Percentiles rank a stretch among this genome's conserved stretches.
Evolutionary conservation across 768 basidiomycete genomes (phyloP).

Genomic region (Cantharellus cinnabarinus): DNA sequence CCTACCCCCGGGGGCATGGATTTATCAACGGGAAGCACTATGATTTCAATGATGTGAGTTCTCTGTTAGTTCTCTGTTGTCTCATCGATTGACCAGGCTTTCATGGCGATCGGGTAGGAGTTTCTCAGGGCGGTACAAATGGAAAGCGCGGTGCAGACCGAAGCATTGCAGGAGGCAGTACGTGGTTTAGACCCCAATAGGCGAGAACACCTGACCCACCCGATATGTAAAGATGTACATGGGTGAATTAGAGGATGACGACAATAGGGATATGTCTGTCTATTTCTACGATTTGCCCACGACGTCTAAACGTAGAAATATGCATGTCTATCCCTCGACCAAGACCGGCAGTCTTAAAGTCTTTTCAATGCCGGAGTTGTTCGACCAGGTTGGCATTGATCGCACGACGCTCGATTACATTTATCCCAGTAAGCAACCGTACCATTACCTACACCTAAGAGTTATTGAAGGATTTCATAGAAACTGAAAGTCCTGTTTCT

Average conservation of each 20-base stretch:
- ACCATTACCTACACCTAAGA: too few relatives aligned
- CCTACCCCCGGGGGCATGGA: constrained; percentile 30
- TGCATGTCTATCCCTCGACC: constrained; percentile 40
- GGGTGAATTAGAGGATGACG: constrained; percentile 25
- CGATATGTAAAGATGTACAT: constrained; percentile 29
- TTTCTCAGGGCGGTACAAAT: constrained; percentile 44
- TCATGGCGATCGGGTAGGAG: constrained; percentile 22
- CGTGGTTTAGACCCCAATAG: constrained; percentile 4
- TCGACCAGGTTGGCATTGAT: constrained; percentile 26
- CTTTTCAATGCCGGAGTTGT: constrained; percentile 34
- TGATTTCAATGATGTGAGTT: constrained; percentile 42
- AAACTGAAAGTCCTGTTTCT: constrained; percentile 5
- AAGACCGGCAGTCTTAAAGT: constrained; percentile 29
- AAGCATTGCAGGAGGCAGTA: constrained; percentile 55
- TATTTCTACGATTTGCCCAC: constrained; percentile 86
- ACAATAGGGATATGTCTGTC: constrained; percentile 30
- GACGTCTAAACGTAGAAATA: constrained; percentile 49
- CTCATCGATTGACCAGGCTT: background rate
- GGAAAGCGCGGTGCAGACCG: constrained; percentile 37
- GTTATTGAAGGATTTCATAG: background rate
- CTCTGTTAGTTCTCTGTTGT: background rate
- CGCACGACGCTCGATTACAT: constrained; percentile 30
- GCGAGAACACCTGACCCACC: background rate
- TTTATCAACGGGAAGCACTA: constrained; percentile 84
- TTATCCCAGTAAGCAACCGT: constrained; percentile 33